These are phyloP conservation scores for Aurantiochytrium sp. DNA, from an alignment of 108 stramenopile genomes.

Conservation along the genomic window DNA sequence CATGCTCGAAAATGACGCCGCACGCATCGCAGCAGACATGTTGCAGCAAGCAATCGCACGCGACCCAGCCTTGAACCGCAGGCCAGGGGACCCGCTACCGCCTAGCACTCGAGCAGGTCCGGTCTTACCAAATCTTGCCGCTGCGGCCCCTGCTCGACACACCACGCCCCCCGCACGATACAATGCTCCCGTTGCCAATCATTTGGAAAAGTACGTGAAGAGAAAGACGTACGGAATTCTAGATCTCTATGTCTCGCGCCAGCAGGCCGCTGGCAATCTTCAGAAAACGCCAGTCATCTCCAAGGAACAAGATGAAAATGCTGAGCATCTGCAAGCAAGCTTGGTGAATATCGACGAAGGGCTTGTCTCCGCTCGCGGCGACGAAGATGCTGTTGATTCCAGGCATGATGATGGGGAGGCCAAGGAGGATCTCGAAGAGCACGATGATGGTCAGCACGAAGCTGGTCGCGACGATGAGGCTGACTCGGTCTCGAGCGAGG, in stretches of 20 bases:
- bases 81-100: neutral
- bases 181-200: neutral
- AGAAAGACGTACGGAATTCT: neutral
- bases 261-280: neutral
- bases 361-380: neutral
- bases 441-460: no score
- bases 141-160: neutral
- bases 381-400: neutral
- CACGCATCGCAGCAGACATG: neutral
- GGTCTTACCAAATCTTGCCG: neutral
- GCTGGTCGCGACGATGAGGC: neutral
- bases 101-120: neutral
- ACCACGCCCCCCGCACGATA: neutral
- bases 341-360: neutral
- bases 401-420: neutral
- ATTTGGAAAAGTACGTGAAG: neutral
- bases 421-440: no score
- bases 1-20: neutral
- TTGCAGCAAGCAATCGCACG: neutral
- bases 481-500: neutral
- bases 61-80: neutral
- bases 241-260: neutral
- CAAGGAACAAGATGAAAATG: neutral
- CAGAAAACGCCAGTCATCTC: neutral
- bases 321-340: neutral